Percentiles rank a stretch among this genome's conserved stretches.
Conservation (phyloP, 257 asterid species). For the Penstemon barbatus region DNA sequence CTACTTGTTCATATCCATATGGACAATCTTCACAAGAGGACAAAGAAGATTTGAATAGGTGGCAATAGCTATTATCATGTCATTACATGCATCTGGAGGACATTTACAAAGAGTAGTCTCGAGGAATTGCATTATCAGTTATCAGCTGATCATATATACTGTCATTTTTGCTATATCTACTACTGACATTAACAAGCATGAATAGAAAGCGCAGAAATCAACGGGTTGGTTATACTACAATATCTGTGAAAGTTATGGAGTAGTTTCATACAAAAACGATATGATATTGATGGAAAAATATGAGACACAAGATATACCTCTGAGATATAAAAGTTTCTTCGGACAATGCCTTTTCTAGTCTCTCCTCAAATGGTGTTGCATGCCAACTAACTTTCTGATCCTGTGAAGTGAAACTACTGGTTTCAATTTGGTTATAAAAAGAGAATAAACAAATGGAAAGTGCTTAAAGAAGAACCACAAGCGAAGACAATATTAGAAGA, state of each 20-base stretch:
- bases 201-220: slow-evolving; percentile 9
- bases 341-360: slow-evolving; percentile 91
- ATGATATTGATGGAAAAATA: neutral
- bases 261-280: slow-evolving; percentile 2
- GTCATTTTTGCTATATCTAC: neutral
- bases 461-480: neutral
- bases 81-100: neutral
- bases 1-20: neutral
- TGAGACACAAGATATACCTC: slow-evolving; percentile 48
- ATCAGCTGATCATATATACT: neutral
- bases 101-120: too few species aligned
- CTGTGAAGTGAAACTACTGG: slow-evolving; percentile 34
- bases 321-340: slow-evolving; percentile 66
- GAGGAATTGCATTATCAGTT: too few species aligned
- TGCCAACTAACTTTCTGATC: slow-evolving; percentile 95
- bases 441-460: neutral
- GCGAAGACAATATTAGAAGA: slow-evolving; percentile 19
- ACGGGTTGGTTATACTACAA: neutral
- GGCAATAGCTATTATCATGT: neutral
- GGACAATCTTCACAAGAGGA: neutral
- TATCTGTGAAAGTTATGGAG: neutral
- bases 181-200: neutral
- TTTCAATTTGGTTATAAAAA: slow-evolving; percentile 1
- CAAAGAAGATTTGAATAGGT: neutral
- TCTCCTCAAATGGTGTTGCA: slow-evolving; percentile 94